Conservation (phyloP, 345 rosid genomes). For the sweet orange (Citrus sinensis) region DVS_A1.0 CM039168.1:28210501-28211000, state of each 20-base stretch:
- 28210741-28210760: neutral
- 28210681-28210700: neutral
- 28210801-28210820: neutral
- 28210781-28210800: neutral
- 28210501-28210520: neutral
- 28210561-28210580: neutral
- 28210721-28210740: neutral
- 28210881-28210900: constrained; percentile 19
- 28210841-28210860: neutral
- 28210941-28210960: constrained; percentile 82
- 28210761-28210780: neutral
- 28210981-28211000: neutral
- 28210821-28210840: neutral
- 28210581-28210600: neutral
- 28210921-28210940: constrained; percentile 92
- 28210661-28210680: neutral
- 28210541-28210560: neutral
- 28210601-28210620: neutral
- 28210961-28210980: constrained; percentile 79
- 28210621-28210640: neutral
- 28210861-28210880: neutral
- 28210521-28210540: neutral
- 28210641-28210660: neutral
- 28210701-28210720: neutral
- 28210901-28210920: constrained; percentile 64